These are phyloP conservation scores for Cunninghamia lanceolata DNA, from an alignment of 75 land plant genomes.

Conservation along the genomic window DNA sequence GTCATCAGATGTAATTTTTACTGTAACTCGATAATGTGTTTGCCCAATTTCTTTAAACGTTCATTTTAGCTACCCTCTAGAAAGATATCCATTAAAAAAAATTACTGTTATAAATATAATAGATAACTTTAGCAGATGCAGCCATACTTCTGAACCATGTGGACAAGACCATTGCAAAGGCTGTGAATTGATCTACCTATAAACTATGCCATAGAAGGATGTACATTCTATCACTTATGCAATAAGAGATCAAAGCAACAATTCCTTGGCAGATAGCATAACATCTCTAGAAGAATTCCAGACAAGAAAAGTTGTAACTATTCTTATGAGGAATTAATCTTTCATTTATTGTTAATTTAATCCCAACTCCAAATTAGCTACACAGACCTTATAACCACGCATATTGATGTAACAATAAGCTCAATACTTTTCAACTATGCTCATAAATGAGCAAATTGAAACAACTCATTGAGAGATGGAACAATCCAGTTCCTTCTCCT, in stretches of 20 bases:
- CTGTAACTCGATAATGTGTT: background rate
- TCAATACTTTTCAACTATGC: too few relatives aligned
- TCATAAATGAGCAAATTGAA: too few relatives aligned
- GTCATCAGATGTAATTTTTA: background rate
- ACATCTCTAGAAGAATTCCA: background rate
- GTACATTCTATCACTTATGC: background rate
- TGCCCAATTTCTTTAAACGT: too few relatives aligned
- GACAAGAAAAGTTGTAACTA: background rate
- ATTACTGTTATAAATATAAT: background rate
- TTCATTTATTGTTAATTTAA: too few relatives aligned
- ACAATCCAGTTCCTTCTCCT: too few relatives aligned
- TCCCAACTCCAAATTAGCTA: too few relatives aligned
- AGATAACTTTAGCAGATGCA: background rate
- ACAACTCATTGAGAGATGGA: too few relatives aligned
- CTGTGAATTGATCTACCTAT: background rate
- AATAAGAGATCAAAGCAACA: background rate
- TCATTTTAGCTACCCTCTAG: background rate
- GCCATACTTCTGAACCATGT: background rate
- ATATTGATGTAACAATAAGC: too few relatives aligned
- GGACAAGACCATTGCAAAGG: background rate
- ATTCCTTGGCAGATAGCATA: background rate
- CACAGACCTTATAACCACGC: too few relatives aligned
- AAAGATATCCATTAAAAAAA: background rate
- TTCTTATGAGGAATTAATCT: too few relatives aligned
- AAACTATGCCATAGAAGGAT: background rate